Evolutionary conservation across 2,329 filamentous ascomycete genomes (phyloP).

Genomic region (Cercospora beticola): DNA sequence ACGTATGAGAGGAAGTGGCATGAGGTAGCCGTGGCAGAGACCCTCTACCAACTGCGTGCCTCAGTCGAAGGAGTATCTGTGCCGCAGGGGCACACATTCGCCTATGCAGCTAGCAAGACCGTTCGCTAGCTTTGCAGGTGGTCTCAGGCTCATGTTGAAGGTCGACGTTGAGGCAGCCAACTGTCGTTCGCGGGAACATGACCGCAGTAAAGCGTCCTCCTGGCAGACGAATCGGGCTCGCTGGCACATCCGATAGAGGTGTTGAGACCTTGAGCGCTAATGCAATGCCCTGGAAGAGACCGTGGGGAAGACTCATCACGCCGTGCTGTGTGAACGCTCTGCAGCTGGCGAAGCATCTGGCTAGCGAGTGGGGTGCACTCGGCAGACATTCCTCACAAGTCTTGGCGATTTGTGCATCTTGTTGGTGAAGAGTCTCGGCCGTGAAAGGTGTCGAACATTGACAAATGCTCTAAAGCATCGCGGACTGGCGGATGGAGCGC

Average conservation of each 20-base stretch:
- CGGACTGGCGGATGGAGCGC: background rate
- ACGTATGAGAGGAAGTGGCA: background rate
- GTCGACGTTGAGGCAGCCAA: background rate
- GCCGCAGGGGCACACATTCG: background rate
- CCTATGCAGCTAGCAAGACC: conserved; percentile 9
- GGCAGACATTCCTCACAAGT: background rate
- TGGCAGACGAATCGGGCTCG: background rate
- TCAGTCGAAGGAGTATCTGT: background rate
- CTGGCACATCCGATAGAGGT: background rate
- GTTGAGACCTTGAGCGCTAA: background rate
- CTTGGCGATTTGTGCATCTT: background rate
- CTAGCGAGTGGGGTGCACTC: background rate
- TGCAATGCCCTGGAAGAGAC: background rate
- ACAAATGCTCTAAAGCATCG: background rate
- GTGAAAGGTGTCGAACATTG: background rate
- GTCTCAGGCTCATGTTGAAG: background rate
- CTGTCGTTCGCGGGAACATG: background rate
- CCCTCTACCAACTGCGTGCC: background rate
- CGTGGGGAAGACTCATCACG: background rate
- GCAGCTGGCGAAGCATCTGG: background rate
- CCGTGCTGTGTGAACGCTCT: background rate
- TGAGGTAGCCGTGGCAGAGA: background rate
- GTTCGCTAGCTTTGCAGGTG: background rate
- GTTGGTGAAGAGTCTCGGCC: background rate
- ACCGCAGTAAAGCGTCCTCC: background rate